These are phyloP conservation scores for Talaromyces sp. DNA, from an alignment of 2,329 filamentous ascomycete species.

Conservation along the genomic window DNA sequence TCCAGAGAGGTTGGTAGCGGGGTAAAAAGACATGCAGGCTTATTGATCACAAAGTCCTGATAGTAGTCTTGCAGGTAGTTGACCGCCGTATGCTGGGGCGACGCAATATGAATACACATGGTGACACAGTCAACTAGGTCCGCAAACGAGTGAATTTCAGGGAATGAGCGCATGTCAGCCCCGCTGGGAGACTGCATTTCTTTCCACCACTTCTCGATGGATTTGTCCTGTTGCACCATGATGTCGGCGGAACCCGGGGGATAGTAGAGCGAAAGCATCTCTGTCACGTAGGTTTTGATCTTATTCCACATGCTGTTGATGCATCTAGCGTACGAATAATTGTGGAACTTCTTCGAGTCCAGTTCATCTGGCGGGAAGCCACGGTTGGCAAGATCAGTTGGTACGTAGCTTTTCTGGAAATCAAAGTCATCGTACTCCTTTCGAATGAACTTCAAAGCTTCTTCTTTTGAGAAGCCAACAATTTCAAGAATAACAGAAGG, in stretches of 20 bases:
- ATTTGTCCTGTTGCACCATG: constrained; percentile 1
- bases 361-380: constrained; percentile 14
- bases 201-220: constrained; percentile 6
- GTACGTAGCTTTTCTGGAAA: constrained; percentile 11
- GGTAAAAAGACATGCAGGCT: constrained; percentile 9
- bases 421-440: constrained; percentile 5
- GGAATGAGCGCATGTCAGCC: constrained; percentile 2
- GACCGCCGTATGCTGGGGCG: constrained; percentile 13
- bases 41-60: constrained; percentile 12
- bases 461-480: background rate
- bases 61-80: constrained; percentile 17
- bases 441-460: constrained; percentile 8
- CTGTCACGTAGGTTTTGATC: constrained; percentile 9
- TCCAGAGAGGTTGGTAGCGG: background rate
- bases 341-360: constrained; percentile 9
- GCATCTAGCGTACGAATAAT: constrained; percentile 14
- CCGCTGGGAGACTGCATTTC: constrained; percentile 6
- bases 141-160: constrained; percentile 1
- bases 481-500: constrained; percentile 4
- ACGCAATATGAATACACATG: constrained; percentile 15
- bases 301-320: constrained; percentile 15
- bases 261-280: constrained; percentile 6
- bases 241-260: background rate
- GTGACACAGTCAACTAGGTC: constrained; percentile 13
- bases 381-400: constrained; percentile 8